A percentile compares a stretch with the other conserved stretches of the same genome.
These are phyloP conservation scores for Heliamphora exappendiculata DNA, from an alignment of 148 eudicot species.

Conservation along the genomic window DNA sequence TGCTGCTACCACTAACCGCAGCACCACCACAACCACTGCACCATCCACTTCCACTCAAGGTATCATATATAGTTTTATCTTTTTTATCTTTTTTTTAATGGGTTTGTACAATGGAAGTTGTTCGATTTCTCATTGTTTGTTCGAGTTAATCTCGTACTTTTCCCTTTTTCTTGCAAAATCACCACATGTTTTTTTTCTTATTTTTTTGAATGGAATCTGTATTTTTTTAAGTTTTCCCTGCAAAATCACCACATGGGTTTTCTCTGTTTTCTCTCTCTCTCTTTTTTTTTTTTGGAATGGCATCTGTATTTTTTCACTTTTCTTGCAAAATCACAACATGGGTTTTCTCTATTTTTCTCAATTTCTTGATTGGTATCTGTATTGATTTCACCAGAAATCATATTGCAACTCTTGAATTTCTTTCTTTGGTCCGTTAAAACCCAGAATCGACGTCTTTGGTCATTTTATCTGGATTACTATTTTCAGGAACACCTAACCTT, in stretches of 20 bases:
- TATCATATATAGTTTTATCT: not conserved
- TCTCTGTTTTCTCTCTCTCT: not conserved
- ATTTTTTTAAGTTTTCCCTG: not conserved
- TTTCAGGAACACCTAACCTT: conserved; percentile 34
- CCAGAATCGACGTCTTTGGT: not conserved
- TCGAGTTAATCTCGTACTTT: not conserved
- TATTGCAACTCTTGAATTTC: not conserved
- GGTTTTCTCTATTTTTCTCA: not conserved
- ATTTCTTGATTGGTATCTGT: not conserved
- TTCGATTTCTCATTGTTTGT: not conserved
- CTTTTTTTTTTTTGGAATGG: not conserved
- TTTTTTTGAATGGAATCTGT: not conserved
- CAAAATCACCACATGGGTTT: not conserved
- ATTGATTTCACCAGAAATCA: no score
- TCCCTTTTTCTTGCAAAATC: not conserved
- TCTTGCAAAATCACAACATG: not conserved
- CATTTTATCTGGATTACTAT: not conserved
- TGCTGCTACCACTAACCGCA: conserved; percentile 14
- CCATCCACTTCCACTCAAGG: not conserved
- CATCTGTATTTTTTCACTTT: not conserved
- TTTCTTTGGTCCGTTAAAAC: not conserved
- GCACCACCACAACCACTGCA: conserved; percentile 3
- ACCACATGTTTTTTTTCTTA: no score
- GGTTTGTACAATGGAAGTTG: not conserved
- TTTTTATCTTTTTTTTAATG: not conserved